Percentiles rank a stretch among this genome's conserved stretches.
Evolutionary conservation across 257 asterid species (phyloP).

Genomic region (Leptodermis oblonga): DNA sequence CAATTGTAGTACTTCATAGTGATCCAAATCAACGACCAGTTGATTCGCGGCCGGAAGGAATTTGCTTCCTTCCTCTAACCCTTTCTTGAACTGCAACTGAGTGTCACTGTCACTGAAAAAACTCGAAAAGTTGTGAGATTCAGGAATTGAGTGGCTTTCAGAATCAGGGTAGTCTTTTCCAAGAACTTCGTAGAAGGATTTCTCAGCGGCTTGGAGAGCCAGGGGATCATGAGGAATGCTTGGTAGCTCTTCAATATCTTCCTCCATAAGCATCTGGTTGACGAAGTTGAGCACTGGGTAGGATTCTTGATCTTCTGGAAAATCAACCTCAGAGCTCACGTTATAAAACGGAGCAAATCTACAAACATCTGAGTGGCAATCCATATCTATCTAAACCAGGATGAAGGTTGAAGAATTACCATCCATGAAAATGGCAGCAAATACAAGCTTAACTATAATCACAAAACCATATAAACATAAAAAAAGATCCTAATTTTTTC

Average conservation of each 20-base stretch:
- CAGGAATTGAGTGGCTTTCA: slow-evolving; percentile 33
- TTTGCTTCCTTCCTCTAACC: slow-evolving; percentile 83
- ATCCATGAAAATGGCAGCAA: neutral
- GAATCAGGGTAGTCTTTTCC: slow-evolving; percentile 47
- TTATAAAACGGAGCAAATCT: slow-evolving; percentile 37
- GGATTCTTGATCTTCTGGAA: slow-evolving; percentile 67
- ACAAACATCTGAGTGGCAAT: slow-evolving; percentile 26
- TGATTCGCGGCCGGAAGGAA: slow-evolving; percentile 58
- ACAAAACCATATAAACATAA: no score
- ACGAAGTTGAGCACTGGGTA: slow-evolving; percentile 73
- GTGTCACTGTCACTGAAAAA: slow-evolving; percentile 53
- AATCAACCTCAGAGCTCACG: slow-evolving; percentile 47
- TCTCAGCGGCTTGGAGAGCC: slow-evolving; percentile 73
- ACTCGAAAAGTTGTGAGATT: slow-evolving; percentile 12
- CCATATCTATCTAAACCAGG: slow-evolving; percentile 2
- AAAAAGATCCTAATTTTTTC: neutral
- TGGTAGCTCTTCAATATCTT: slow-evolving; percentile 63
- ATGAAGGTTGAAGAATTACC: neutral
- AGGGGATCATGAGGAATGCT: slow-evolving; percentile 83
- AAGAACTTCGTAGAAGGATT: slow-evolving; percentile 69
- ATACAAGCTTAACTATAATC: neutral
- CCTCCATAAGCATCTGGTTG: slow-evolving; percentile 74
- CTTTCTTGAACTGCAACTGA: slow-evolving; percentile 67
- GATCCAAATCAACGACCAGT: slow-evolving; percentile 55
- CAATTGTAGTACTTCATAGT: slow-evolving; percentile 45